Evolutionary conservation across 495 filamentous ascomycete species (phyloP), one percentile per base, ranked within the genome.

Genomic region (Jackrogersella multiformis): DNA sequence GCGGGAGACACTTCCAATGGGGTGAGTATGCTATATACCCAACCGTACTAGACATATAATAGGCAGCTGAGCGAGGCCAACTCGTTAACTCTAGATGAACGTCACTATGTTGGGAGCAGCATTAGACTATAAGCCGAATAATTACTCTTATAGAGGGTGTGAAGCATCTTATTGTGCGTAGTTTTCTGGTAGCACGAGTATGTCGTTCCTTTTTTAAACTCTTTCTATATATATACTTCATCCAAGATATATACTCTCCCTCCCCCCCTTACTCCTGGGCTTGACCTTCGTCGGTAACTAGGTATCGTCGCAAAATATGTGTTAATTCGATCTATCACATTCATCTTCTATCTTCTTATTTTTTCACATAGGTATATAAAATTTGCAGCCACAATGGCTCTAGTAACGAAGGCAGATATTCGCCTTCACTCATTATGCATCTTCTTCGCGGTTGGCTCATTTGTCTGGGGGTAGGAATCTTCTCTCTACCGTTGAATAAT

Each of bases 381-480:
- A 18, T 36, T 4, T 13, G n/a, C 16, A 39, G 13, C 39, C 18
- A 55, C 3, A 1, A 72, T 74, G 66, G 64, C 38, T 28, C 26
- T 67, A 4, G 35, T 76, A 45, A 77, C 77, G 5, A 81, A 77
- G 39, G 79, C 80, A 4, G 72, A 77, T 16, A 57, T 76, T 52
- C 78, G 83, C 36, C 78, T 86, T 52, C 74, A 83, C 54, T 61
- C 64, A 3, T 70, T 86, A 49, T 85, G 84, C 64, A 63, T 81
- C 1, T 83, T 86, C 57, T 85, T 86, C 55, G 84, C 80, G 0
- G 66, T 87, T n/a, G 85, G 82, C 2, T 84, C 84, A 1, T 85
- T 85, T 30, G 78, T 82, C n/a, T 87, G 85, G 85, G 85, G 85
- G 83, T 86, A 65, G 66, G 79, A 74, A n/a, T 20, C 23, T 35